Evolutionary conservation across 805 yeast species (phyloP).

Genomic region (Brettanomyces custersianus): DNA sequence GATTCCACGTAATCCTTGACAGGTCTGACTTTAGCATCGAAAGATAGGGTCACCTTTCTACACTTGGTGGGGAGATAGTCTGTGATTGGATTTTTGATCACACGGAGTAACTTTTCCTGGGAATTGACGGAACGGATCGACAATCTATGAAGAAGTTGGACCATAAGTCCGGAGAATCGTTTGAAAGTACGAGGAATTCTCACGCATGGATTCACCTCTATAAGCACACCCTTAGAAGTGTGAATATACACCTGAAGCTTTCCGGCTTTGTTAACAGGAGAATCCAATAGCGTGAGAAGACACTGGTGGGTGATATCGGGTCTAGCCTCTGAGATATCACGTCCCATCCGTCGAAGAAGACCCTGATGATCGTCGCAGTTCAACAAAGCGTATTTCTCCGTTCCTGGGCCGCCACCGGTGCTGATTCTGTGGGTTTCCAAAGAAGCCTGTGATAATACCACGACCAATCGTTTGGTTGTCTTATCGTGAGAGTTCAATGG

Average conservation of each 20-base stretch:
- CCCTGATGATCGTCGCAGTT: slow-evolving; percentile 99
- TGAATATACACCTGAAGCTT: slow-evolving; percentile 92
- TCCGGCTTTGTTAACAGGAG: slow-evolving; percentile 98
- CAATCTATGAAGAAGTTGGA: slow-evolving; percentile 84
- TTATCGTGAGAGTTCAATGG: slow-evolving; percentile 80
- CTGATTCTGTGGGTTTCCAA: slow-evolving; percentile 89
- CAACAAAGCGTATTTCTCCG: slow-evolving; percentile 85
- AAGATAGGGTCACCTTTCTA: slow-evolving; percentile 83
- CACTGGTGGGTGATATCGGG: slow-evolving; percentile 99
- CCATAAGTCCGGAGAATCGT: slow-evolving; percentile 96
- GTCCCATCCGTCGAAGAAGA: slow-evolving; percentile 84
- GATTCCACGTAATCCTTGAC: slow-evolving; percentile 82
- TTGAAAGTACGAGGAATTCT: slow-evolving; percentile 98
- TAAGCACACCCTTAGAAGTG: slow-evolving; percentile 87
- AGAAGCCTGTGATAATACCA: slow-evolving; percentile 94
- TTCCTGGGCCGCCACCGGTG: slow-evolving; percentile 59
- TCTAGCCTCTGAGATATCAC: slow-evolving; percentile 96
- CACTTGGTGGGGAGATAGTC: slow-evolving; percentile 96
- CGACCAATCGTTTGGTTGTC: slow-evolving; percentile 76
- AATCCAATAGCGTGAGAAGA: slow-evolving; percentile 83
- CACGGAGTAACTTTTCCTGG: slow-evolving; percentile 87
- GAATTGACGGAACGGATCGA: slow-evolving; percentile 92
- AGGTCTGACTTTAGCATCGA: slow-evolving; percentile 80
- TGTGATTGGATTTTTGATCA: slow-evolving; percentile 93
- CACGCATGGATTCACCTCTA: slow-evolving; percentile 93